phyloP scores from a whole-genome alignment of 2,329 filamentous ascomycete species.

The Aspergillus japonicus region DNA sequence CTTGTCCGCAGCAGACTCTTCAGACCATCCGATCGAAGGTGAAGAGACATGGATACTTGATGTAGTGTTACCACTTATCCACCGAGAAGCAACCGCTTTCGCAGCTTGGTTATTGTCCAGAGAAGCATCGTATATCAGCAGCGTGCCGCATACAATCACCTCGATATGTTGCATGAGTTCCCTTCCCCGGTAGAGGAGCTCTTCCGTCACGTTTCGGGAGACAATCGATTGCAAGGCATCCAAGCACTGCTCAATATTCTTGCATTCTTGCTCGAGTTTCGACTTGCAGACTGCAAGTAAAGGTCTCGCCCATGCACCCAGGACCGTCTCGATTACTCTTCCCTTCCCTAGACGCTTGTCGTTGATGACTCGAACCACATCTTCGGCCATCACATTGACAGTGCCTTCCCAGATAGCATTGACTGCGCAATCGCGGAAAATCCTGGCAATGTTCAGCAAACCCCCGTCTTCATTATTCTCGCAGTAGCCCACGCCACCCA shows the following conservation, averaged over 20 bases:
- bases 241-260: not conserved
- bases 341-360: not conserved
- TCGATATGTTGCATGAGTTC: not conserved
- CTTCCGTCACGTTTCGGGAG: not conserved
- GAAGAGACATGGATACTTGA: no score
- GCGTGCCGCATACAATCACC: not conserved
- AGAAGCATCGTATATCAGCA: not conserved
- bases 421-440: conserved; percentile 62
- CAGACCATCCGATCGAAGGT: no score
- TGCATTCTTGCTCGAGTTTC: not conserved
- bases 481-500: conserved; percentile 42
- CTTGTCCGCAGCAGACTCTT: no score
- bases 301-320: not conserved
- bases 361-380: not conserved
- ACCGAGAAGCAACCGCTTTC: no score
- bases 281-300: not conserved
- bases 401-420: conserved; percentile 69
- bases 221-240: not conserved
- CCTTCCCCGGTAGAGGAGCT: not conserved
- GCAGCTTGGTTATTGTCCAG: not conserved
- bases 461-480: conserved; percentile 50
- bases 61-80: no score
- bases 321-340: not conserved
- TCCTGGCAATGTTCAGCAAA: conserved; percentile 63
- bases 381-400: conserved; percentile 63